Base-by-base conservation (phyloP, 495 filamentous ascomycete species). In the Hypoxylon fuscum region DNA sequence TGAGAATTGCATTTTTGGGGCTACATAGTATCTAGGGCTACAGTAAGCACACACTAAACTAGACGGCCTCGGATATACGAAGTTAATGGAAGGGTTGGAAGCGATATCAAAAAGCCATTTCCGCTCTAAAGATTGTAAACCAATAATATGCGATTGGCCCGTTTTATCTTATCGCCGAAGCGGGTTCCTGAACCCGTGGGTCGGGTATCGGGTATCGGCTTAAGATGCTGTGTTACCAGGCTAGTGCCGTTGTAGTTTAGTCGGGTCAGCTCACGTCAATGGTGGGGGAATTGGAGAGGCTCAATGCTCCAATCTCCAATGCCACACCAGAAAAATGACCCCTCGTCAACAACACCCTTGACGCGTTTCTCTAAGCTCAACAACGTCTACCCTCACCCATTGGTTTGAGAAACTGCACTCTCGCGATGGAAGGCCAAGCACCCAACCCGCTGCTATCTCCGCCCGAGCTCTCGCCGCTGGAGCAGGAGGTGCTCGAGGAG, bases 401-500 rank as follows among this genome's bases (percentile, higher is more conserved):
- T 38, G 35, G 3, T 12, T 38, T 29, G n/a, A 31, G 20, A 23
- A 23, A 11, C 35, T 12, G 4, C 27, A 12, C 41, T 21, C 21
- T 35, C 58, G 21, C 37, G 10, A 77, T 77, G 74, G 74, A 77
- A 8, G 62, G 68, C 31, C 66, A 67, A 15, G 23, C 47, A 21
- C 46, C 55, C 7, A 63, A 64, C 51, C 37, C 73, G 61, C 53
- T 74, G 48, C 62, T 72, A 42, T 69, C 76, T 22, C 72, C 72
- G n/a, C 78, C 79, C 9, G 81, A 84, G 56, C 84, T 91, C 54
- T 83, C 90, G 0, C 88, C 91, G 4, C 84, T 95, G 7, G 93
- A 98, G 77, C 93, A 97, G 76, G 93, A 97, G 72, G 88, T 98
- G 1, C 81, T 98, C 0, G 91, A 97, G 34, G 95, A 97, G 75